phyloP scores from a whole-genome alignment of 2,329 filamentous ascomycete genomes.

The Neonectria hederae region DNA sequence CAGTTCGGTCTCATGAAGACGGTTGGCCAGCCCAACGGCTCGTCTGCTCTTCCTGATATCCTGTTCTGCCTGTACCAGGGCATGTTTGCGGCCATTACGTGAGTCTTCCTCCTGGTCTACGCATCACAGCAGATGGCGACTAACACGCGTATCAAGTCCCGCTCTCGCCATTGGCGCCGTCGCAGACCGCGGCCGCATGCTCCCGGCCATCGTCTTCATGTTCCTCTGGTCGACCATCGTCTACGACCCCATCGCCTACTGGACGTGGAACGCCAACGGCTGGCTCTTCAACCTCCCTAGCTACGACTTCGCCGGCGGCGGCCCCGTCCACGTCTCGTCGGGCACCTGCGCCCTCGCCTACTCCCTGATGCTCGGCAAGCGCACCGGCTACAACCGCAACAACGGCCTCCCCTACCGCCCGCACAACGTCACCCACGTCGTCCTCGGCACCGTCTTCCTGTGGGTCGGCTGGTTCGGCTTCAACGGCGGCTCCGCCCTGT shows the following conservation, averaged over 20 bases:
- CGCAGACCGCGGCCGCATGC: conserved; percentile 68
- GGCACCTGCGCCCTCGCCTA: conserved; percentile 78
- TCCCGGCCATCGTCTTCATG: conserved; percentile 71
- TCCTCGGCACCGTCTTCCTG: conserved; percentile 77
- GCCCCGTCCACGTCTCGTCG: conserved; percentile 78
- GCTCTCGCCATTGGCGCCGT: conserved; percentile 69
- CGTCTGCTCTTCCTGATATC: conserved; percentile 77
- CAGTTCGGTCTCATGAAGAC: conserved; percentile 87
- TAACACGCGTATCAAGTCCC: conserved; percentile 50
- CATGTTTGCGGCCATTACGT: conserved; percentile 92
- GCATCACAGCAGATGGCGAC: background rate
- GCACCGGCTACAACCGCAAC: conserved; percentile 68
- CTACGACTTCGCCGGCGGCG: conserved; percentile 79
- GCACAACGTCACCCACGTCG: conserved; percentile 78
- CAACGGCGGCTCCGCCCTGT: conserved; percentile 86
- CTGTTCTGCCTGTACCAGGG: conserved; percentile 87
- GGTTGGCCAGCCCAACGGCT: conserved; percentile 78
- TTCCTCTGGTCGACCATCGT: conserved; percentile 78
- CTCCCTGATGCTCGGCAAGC: conserved; percentile 77
- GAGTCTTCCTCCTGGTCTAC: conserved; percentile 49
- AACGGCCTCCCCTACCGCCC: conserved; percentile 73
- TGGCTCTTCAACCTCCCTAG: conserved; percentile 76
- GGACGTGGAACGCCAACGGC: conserved; percentile 79
- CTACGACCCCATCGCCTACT: conserved; percentile 79
- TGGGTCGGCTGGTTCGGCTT: conserved; percentile 99